These are phyloP conservation scores for Daedaleopsis sinensis DNA, from an alignment of 768 basidiomycete genomes.

Conservation along the genomic window DNA sequence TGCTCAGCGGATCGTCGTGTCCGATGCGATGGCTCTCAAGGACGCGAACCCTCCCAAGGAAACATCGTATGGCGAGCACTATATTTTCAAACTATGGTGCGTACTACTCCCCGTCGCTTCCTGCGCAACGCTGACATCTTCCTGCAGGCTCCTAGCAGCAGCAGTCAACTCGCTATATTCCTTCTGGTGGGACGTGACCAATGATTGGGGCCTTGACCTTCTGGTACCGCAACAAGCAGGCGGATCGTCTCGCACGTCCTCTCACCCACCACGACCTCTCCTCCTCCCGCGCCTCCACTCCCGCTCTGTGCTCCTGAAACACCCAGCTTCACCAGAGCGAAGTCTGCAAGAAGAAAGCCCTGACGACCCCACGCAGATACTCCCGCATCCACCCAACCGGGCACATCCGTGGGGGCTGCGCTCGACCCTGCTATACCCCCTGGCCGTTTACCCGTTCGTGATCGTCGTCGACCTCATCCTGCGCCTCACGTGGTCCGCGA, in stretches of 20 bases:
- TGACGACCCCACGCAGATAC: neutral
- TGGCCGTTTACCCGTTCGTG: slow-evolving; percentile 81
- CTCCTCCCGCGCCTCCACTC: slow-evolving; percentile 52
- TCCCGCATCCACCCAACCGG: neutral
- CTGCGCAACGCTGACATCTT: neutral
- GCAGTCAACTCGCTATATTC: slow-evolving; percentile 90
- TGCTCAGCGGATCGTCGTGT: slow-evolving; percentile 73
- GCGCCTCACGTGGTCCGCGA: slow-evolving; percentile 93
- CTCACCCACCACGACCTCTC: slow-evolving; percentile 43
- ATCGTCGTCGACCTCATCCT: slow-evolving; percentile 84
- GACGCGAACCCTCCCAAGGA: slow-evolving; percentile 46
- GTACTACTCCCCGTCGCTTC: slow-evolving; percentile 22
- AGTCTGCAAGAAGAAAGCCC: neutral
- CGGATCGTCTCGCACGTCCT: slow-evolving; percentile 22
- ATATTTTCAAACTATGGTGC: slow-evolving; percentile 85
- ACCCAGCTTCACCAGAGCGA: slow-evolving; percentile 12
- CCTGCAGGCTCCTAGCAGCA: slow-evolving; percentile 76
- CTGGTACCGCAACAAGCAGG: slow-evolving; percentile 39
- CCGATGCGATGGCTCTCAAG: slow-evolving; percentile 55
- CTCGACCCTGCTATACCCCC: slow-evolving; percentile 72
- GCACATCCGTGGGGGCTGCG: slow-evolving; percentile 75
- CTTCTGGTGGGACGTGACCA: slow-evolving; percentile 99
- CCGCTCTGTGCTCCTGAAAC: slow-evolving; percentile 25
- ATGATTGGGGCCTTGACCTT: slow-evolving; percentile 94
- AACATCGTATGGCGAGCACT: slow-evolving; percentile 76